Base-by-base conservation (phyloP, 441 rosid genomes). In the Flueggea neowawraea region DNA sequence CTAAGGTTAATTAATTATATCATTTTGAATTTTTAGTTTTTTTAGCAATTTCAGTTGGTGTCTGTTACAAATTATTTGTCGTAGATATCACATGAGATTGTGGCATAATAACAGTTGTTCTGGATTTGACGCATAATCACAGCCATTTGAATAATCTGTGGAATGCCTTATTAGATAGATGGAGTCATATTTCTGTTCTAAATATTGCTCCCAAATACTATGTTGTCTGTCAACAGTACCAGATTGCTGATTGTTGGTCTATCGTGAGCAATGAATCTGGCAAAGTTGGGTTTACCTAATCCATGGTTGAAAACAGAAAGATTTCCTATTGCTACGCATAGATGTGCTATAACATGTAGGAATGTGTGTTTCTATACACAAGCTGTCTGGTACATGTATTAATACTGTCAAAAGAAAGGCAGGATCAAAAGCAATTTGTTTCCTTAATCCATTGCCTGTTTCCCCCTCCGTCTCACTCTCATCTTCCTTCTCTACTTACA, bases 1-100 rank as follows among this genome's bases (percentile, higher is more conserved):
- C 90, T 94, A 69, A 94, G 99, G 99, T 94, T 52, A 61, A 70
- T 49, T 64, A 67, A 4, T 60, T 62, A 39, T n/a, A 61, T 14
- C 4, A 54, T 61, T 59, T 62, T 39, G 33, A 31, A 49, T 57
- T 17, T 54, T 31, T 28, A 3, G 12, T 12, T 32, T 63, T 48
- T 43, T 43, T 15, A 6, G 15, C 11, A 43, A 53, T 53, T 64
- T 47, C 66, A 54, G 31, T 17, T 52, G 62, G 49, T 28, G 32
- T 39, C 2, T 62, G 65, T 55, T 33, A 22, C 28, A 28, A 59
- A 52, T 43, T 54, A 54, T 51, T 36, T 31, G 12, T 65, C 14
- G 1, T 7, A 10, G 16, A 13, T 32, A 39, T 48, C 22, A 50
- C 14, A 31, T 22, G 16, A 16, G 58, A 61, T 39, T 45, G n/a